phyloP scores from a whole-genome alignment of 164 flowering plant genomes.

The Chimonanthus salicifolius region DNA sequence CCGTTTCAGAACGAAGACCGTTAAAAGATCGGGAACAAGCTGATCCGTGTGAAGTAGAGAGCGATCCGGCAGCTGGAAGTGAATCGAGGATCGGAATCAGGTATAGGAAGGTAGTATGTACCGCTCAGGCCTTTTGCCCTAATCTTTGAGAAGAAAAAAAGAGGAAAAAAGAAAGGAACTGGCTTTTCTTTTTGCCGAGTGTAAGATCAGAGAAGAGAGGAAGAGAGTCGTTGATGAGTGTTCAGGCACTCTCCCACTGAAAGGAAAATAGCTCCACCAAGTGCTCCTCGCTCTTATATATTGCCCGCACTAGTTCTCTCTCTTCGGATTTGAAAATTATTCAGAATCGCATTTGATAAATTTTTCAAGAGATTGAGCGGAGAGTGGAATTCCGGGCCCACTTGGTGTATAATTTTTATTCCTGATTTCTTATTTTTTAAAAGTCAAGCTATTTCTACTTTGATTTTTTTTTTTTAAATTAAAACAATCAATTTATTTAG shows the following conservation, averaged over 20 bases:
- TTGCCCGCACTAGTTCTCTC: neutral
- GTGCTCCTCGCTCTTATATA: constrained; percentile 6
- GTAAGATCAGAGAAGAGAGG: neutral
- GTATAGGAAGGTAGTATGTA: neutral
- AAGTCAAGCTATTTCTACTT: neutral
- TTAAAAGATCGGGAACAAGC: neutral
- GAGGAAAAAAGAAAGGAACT: neutral
- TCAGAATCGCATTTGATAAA: constrained; percentile 19
- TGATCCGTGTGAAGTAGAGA: neutral
- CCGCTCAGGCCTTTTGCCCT: neutral
- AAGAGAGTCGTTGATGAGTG: neutral
- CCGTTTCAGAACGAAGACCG: neutral
- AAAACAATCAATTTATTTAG: neutral
- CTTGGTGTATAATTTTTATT: neutral
- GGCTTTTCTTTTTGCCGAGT: neutral
- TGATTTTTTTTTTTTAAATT: no score
- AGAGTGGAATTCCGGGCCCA: constrained; percentile 23
- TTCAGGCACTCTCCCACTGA: no score
- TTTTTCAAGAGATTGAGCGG: neutral
- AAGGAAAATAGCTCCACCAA: neutral
- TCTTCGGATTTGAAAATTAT: constrained; percentile 20
- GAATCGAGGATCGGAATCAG: neutral
- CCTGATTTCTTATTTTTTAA: neutral
- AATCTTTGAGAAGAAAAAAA: neutral
- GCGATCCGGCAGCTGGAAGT: neutral